Evolutionary conservation across 2,329 filamentous ascomycete species (phyloP).

Genomic region (Claviceps purpurea): DNA sequence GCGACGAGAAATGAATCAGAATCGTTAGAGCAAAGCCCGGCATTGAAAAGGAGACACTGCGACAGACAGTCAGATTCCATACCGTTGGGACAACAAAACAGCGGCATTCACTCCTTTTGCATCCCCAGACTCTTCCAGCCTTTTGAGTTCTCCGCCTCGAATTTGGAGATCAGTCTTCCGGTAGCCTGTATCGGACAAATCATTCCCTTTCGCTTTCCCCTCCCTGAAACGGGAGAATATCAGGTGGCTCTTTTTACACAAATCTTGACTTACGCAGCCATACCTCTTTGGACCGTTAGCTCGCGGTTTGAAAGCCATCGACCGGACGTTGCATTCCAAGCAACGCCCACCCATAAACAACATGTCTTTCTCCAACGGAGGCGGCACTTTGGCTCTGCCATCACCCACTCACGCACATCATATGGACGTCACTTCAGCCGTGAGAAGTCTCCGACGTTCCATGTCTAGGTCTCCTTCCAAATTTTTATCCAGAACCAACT

Average conservation of each 20-base stretch:
- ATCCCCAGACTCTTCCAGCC: constrained; percentile 1
- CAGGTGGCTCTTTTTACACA: constrained; percentile 2
- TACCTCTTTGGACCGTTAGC: constrained; percentile 14
- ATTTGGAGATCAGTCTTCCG: not conserved
- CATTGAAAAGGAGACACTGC: constrained; percentile 1
- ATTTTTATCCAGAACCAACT: constrained; percentile 46
- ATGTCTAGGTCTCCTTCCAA: constrained; percentile 91
- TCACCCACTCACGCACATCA: constrained; percentile 75
- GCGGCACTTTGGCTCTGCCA: constrained; percentile 72
- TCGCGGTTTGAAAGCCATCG: constrained; percentile 10
- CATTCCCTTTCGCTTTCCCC: not conserved
- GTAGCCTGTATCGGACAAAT: not conserved
- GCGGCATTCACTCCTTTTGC: not conserved
- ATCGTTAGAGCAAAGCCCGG: constrained; percentile 1
- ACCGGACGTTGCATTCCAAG: constrained; percentile 15
- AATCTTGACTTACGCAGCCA: constrained; percentile 7
- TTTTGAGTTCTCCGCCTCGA: not conserved
- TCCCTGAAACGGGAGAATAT: not conserved
- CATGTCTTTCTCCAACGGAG: constrained; percentile 44
- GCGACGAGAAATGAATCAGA: constrained; percentile 6
- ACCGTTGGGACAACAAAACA: not conserved
- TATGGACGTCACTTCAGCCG: constrained; percentile 69
- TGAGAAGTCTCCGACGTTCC: constrained; percentile 73
- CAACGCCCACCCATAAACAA: constrained; percentile 16
- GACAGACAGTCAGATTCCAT: not conserved